A percentile compares a stretch with the other conserved stretches of the same genome.
Conservation (phyloP, 768 basidiomycete genomes). For the Paxillus involutus region DNA sequence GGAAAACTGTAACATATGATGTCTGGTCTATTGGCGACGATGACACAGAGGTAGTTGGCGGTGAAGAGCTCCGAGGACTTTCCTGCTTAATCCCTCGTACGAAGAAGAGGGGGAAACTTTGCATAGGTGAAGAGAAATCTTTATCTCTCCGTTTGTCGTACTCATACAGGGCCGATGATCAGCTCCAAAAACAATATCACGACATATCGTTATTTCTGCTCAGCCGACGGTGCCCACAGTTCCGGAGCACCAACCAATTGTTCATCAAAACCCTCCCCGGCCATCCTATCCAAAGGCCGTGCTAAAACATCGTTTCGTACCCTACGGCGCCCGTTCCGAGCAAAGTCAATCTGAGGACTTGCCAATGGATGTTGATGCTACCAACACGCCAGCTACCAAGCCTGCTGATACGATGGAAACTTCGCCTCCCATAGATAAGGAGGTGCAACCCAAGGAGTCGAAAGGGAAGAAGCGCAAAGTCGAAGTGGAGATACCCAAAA, state of each 20-base stretch:
- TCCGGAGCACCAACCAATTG: slow-evolving; percentile 11
- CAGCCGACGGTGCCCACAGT: slow-evolving; percentile 36
- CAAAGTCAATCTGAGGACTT: slow-evolving; percentile 1
- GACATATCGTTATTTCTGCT: slow-evolving; percentile 58
- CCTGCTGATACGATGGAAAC: slow-evolving; percentile 3
- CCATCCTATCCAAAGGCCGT: slow-evolving; percentile 57
- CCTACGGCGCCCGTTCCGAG: slow-evolving; percentile 49
- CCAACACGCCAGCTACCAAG: slow-evolving; percentile 24
- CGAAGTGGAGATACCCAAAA: slow-evolving; percentile 46
- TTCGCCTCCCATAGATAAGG: not conserved
- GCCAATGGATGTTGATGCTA: slow-evolving; percentile 24
- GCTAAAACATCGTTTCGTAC: slow-evolving; percentile 63
- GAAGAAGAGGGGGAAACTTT: slow-evolving; percentile 58
- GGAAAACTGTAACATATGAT: slow-evolving; percentile 59
- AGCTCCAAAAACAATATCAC: slow-evolving; percentile 63
- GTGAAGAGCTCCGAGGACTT: slow-evolving; percentile 62
- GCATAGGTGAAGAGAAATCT: slow-evolving; percentile 42
- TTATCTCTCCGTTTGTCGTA: slow-evolving; percentile 31
- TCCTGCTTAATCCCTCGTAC: slow-evolving; percentile 66
- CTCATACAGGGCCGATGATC: slow-evolving; percentile 36
- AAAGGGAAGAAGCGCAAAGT: slow-evolving; percentile 48
- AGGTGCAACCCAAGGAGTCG: slow-evolving; percentile 21
- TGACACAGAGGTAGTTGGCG: slow-evolving; percentile 39
- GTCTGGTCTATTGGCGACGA: slow-evolving; percentile 61
- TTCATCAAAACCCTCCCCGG: slow-evolving; percentile 54